Evolutionary conservation across 768 basidiomycete species (phyloP).

Genomic region (Thelephora ganbajun): DNA sequence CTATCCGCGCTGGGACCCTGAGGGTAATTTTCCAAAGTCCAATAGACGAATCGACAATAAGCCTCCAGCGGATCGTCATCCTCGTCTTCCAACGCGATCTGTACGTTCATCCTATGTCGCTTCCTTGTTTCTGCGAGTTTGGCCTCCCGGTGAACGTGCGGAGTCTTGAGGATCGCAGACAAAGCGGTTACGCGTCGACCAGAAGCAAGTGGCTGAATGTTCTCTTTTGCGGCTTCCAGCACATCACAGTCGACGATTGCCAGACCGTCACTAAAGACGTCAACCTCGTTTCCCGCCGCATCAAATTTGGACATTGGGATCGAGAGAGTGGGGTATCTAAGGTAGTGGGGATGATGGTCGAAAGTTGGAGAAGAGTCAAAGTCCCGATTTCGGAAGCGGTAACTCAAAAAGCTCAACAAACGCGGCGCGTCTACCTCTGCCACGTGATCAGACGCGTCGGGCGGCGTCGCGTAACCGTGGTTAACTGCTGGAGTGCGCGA

Average conservation of each 20-base stretch:
- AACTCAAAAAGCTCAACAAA: too few species aligned
- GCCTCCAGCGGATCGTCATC: conserved; percentile 81
- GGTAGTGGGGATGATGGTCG: too few species aligned
- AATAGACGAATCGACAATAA: conserved; percentile 75
- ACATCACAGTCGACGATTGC: conserved; percentile 68
- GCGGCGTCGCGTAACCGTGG: too few species aligned
- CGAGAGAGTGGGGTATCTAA: too few species aligned
- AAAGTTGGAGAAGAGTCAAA: too few species aligned
- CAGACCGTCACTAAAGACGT: conserved; percentile 27
- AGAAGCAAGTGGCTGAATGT: conserved; percentile 68
- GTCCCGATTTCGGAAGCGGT: too few species aligned
- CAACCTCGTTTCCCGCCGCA: conserved; percentile 17
- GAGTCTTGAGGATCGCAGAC: conserved; percentile 60
- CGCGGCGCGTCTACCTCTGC: too few species aligned
- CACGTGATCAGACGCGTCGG: too few species aligned
- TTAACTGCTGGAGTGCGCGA: too few species aligned
- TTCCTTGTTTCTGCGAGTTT: conserved; percentile 53
- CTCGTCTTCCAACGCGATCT: conserved; percentile 55
- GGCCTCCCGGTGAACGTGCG: conserved; percentile 62
- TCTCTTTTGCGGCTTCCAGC: conserved; percentile 75
- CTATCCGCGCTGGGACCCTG: conserved; percentile 84
- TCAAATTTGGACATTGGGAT: neutral
- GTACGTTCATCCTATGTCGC: conserved; percentile 57
- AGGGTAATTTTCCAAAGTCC: conserved; percentile 91
- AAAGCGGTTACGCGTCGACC: conserved; percentile 73